Conservation (phyloP, 2,329 filamentous ascomycete genomes). For the Fusarium praegraminearum region DNA sequence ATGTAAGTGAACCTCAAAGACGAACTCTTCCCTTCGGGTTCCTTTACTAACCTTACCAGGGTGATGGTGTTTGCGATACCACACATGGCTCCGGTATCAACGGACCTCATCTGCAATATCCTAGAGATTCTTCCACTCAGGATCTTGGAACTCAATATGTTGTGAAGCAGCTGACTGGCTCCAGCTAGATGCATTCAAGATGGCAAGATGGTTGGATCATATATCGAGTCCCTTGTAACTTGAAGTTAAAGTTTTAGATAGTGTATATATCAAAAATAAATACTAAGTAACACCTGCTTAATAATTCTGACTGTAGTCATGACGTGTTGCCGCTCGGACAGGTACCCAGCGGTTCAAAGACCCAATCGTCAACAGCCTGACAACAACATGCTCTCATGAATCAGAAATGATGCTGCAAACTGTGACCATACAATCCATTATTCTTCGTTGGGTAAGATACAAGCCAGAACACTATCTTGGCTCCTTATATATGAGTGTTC, state of each 20-base stretch:
- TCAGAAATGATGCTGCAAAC: not conserved
- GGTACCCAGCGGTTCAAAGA: not conserved
- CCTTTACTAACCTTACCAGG: not conserved
- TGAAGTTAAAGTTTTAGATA: not conserved
- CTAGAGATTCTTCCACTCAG: conserved; percentile 7
- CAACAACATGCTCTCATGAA: not conserved
- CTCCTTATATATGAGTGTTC: not conserved
- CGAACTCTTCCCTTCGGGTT: rapidly evolving
- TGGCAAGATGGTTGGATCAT: not conserved
- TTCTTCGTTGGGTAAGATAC: not conserved
- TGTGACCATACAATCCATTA: not conserved
- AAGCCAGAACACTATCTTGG: not conserved
- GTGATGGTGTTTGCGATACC: conserved; percentile 23
- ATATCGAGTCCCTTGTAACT: too few relatives aligned
- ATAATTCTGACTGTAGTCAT: not conserved
- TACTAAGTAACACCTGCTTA: not conserved
- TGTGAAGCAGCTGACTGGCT: conserved; percentile 13
- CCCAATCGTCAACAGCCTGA: not conserved
- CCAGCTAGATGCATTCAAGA: not conserved
- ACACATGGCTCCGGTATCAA: conserved; percentile 11
- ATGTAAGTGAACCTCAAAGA: not conserved
- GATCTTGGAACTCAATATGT: conserved; percentile 17
- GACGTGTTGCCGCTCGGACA: not conserved
- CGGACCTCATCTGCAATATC: conserved; percentile 18
- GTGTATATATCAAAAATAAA: not conserved